Evolutionary conservation across 2,329 filamentous ascomycete genomes (phyloP), one percentile per base, ranked within the genome.

Genomic region (Mollisia scopiformis): DNA sequence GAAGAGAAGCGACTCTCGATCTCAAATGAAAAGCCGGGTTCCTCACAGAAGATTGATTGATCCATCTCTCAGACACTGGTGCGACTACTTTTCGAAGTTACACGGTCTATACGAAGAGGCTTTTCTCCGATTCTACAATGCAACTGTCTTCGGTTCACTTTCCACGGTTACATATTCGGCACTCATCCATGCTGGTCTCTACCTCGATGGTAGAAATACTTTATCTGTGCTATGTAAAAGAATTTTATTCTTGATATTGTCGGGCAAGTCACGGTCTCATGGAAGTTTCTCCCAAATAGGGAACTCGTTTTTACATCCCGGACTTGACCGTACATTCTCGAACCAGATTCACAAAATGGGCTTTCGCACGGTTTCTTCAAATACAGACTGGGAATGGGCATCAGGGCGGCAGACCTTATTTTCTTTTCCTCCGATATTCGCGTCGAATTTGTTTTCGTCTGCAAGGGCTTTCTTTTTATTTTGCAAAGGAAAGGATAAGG

Each of bases 401-500:
- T n/a, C 39, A 27, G 21, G 43, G 23, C 39, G 39, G 39, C 39
- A 43, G 39, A 43, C n/a, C n/a, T 30, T 31, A 4, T 55, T 55
- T 50, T 41, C 41, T 39, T 41, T 50, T n/a, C 21, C 19, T 6
- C 13, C 28, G 28, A 14, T n/a, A n/a, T n/a, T n/a, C n/a, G n/a
- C n/a, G n/a, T n/a, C n/a, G n/a, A n/a, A n/a, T 47, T 52, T 50
- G 25, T 43, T n/a, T 35, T 41, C 35, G 23, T 43, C n/a, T 43
- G 39, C 39, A 43, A 43, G 39, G 39, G 16, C 39, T 43, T 11
- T 43, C 4, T 21, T 43, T 21, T 21, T 11, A n/a, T 43, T 43
- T 43, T 43, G 2, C 16, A 53, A 37, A 23, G 64, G 55, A 50
- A 39, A 59, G 49, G 49, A 58, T 58, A 59, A 62, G 59, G 64